phyloP scores from a whole-genome alignment of 805 yeast species.

The Wickerhamiella qilinensis region DNA sequence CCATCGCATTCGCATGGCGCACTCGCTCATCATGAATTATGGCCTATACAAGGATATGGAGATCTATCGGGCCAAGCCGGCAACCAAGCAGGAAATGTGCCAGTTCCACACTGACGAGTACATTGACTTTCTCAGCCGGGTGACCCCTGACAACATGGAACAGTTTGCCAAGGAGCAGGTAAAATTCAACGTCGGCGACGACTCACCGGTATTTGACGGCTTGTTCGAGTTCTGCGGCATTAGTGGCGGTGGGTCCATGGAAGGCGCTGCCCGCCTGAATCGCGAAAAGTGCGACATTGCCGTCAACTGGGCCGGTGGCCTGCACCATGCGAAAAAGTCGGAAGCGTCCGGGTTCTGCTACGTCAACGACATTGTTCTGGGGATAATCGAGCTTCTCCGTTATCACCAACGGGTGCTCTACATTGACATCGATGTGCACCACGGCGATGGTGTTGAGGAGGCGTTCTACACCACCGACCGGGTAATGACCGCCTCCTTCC shows the following conservation, averaged over 20 bases:
- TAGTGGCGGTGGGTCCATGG: constrained; percentile 82
- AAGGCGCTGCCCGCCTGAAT: constrained; percentile 70
- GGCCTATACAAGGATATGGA: constrained; percentile 96
- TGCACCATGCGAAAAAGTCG: constrained; percentile 89
- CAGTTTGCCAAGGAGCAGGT: constrained; percentile 74
- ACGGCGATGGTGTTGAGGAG: constrained; percentile 97
- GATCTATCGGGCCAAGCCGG: constrained; percentile 91
- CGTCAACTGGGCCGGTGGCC: constrained; percentile 91
- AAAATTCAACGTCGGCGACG: constrained; percentile 93
- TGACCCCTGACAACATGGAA: constrained; percentile 82
- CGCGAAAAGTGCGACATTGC: constrained; percentile 86
- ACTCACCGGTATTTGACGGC: constrained; percentile 91
- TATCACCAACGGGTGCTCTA: constrained; percentile 87
- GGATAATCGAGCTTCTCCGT: constrained; percentile 67
- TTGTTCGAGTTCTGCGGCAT: constrained; percentile 78
- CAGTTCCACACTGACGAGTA: constrained; percentile 98
- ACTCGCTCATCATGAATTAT: constrained; percentile 89
- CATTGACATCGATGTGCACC: constrained; percentile 89
- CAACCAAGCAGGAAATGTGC: constrained; percentile 94
- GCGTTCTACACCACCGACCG: constrained; percentile 90
- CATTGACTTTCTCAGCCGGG: constrained; percentile 78
- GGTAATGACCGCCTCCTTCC: constrained; percentile 93
- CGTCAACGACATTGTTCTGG: constrained; percentile 82
- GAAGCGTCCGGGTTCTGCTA: constrained; percentile 95
- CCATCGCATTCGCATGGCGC: constrained; percentile 97